Conservation (phyloP, 2,329 filamentous ascomycete genomes). For the Hypoxylon sp. region DNA sequence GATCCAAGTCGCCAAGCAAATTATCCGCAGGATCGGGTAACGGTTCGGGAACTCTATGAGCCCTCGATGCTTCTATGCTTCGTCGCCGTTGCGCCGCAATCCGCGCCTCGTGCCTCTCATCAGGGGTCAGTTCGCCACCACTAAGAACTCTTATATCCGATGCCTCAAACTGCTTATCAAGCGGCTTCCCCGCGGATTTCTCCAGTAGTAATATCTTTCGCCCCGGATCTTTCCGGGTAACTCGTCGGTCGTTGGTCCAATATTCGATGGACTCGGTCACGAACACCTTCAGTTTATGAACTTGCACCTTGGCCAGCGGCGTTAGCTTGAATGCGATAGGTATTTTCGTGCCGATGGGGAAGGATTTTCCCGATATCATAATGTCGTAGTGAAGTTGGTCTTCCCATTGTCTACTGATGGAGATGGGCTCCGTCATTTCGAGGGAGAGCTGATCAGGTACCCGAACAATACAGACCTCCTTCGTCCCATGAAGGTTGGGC, state of each 20-base stretch:
- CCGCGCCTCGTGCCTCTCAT: conserved; percentile 63
- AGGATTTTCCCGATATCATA: conserved; percentile 94
- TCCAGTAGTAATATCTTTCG: conserved; percentile 89
- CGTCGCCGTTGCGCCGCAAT: conserved; percentile 63
- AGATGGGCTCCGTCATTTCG: conserved; percentile 92
- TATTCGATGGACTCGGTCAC: conserved; percentile 93
- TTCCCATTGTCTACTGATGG: conserved; percentile 93
- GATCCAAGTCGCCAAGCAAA: conserved; percentile 82
- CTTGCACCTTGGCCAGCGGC: conserved; percentile 91
- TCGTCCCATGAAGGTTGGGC: conserved; percentile 83
- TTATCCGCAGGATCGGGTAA: conserved; percentile 73
- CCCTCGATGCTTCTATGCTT: conserved; percentile 65
- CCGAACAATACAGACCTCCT: conserved; percentile 86
- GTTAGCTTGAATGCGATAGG: conserved; percentile 96
- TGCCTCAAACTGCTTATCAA: conserved; percentile 78
- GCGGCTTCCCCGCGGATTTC: conserved; percentile 83
- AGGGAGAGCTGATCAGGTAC: conserved; percentile 89
- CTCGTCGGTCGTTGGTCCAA: conserved; percentile 86
- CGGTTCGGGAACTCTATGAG: conserved; percentile 56
- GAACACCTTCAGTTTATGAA: conserved; percentile 91
- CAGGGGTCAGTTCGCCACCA: conserved; percentile 78
- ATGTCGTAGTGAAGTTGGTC: conserved; percentile 97
- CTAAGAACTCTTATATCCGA: conserved; percentile 82
- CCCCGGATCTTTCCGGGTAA: conserved; percentile 85
- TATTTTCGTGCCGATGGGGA: conserved; percentile 87